Evolutionary conservation across 2,329 filamentous ascomycete species (phyloP), one percentile per base, ranked within the genome.

Genomic region (Colletotrichum neosansevieriae): DNA sequence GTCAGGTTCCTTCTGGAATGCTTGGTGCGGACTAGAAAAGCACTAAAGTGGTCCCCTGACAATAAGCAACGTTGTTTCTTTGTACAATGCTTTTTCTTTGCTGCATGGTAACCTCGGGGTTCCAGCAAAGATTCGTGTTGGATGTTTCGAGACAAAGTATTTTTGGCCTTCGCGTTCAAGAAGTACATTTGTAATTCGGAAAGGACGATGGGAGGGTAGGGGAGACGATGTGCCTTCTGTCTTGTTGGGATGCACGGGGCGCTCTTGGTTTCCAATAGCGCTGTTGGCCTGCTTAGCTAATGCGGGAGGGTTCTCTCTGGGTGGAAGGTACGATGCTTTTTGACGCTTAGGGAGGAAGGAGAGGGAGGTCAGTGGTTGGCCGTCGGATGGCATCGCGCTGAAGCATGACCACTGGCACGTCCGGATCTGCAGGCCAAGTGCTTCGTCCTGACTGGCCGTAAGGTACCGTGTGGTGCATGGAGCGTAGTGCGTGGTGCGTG

Each of bases 391-490:
- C 65, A 42, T 65, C 24, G 40, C 19, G 21, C 13, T 40, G 49
- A 53, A 40, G 54, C 65, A 65, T 49, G 54, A 53, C 62, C 61
- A 54, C 61, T 60, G 61, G 65, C 64, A 67, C 53, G 49, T 59
- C 56, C 61, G 53, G 65, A 60, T 50, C 54, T 59, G 65, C 65
- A 56, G 54, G 34, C 58, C 40, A 56, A 56, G 65, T 65, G 61
- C 65, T 13, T 65, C 65, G 54, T 32, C 40, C 54, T 65, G 65
- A 42, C 47, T 65, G 61, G 61, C 24, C 47, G 36, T 34, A 7
- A 42, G 58, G 56, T 47, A 19, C 44, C 51, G n/a, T 40, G 51
- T 54, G 36, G 32, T 54, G 36, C 36, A 15, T 38, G 11, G 10
- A 38, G 13, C 7, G 24, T 29, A 4, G 24, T 29, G 24, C 24